phyloP scores from a whole-genome alignment of 1,284 basidiomycete genomes.

The Boletus albobrunnescens region DNA sequence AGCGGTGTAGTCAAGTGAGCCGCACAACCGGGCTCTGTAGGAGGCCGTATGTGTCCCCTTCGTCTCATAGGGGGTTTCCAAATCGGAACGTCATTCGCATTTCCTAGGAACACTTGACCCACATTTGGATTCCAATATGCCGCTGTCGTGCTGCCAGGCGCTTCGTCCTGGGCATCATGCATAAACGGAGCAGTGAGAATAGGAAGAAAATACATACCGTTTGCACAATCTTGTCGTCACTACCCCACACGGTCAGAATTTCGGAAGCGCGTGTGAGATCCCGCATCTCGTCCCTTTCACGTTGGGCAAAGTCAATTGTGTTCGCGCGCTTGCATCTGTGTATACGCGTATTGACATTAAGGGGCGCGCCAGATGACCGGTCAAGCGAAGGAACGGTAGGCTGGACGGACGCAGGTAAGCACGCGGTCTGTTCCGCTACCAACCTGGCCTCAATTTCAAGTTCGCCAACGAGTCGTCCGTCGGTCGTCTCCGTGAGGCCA shows the following conservation, averaged over 20 bases:
- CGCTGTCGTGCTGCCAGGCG: slow-evolving; percentile 36
- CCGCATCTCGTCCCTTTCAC: slow-evolving; percentile 88
- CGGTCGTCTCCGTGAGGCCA: slow-evolving; percentile 23
- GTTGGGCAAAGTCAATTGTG: slow-evolving; percentile 68
- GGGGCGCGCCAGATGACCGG: neutral
- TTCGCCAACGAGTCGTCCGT: slow-evolving; percentile 21
- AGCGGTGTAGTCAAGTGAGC: slow-evolving; percentile 2
- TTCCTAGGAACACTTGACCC: slow-evolving; percentile 73
- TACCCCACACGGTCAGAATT: slow-evolving; percentile 51
- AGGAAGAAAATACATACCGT: slow-evolving; percentile 8
- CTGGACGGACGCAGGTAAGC: neutral
- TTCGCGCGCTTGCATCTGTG: slow-evolving; percentile 39
- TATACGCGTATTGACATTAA: slow-evolving; percentile 13
- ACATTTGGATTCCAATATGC: slow-evolving; percentile 50
- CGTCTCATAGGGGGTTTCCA: slow-evolving; percentile 25
- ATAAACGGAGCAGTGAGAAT: neutral
- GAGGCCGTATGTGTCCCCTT: slow-evolving; percentile 4
- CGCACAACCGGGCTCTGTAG: slow-evolving; percentile 3
- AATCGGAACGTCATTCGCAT: slow-evolving; percentile 71
- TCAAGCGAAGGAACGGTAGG: neutral
- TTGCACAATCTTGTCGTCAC: slow-evolving; percentile 14
- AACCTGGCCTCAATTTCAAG: slow-evolving; percentile 22
- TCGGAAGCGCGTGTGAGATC: slow-evolving; percentile 82
- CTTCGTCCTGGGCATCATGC: slow-evolving; percentile 18
- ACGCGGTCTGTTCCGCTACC: slow-evolving; percentile 3